phyloP scores from a whole-genome alignment of 805 yeast genomes.

The Kazachstania taianensis region DNA sequence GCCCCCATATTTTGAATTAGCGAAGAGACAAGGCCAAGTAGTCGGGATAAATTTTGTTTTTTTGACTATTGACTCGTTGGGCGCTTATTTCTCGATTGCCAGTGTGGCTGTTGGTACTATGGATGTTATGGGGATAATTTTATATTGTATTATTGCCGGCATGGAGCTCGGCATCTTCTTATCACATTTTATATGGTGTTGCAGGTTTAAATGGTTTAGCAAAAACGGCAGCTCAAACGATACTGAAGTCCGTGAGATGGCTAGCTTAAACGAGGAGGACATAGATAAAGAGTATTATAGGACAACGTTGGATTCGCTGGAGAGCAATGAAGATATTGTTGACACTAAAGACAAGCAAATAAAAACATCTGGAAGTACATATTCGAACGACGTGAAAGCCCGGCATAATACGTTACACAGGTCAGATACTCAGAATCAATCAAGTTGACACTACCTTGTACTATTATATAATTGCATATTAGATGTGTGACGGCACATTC shows the following conservation, averaged over 20 bases:
- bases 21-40: constrained; percentile 71
- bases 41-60: constrained; percentile 83
- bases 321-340: no score
- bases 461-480: no score
- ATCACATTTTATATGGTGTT: constrained; percentile 62
- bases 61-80: constrained; percentile 61
- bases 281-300: no score
- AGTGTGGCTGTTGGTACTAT: constrained; percentile 50
- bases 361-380: no score
- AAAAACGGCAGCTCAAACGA: constrained; percentile 1
- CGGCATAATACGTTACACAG: no score
- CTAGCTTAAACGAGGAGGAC: not conserved
- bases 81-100: constrained; percentile 69
- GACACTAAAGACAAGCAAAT: no score
- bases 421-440: no score
- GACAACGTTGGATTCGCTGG: no score
- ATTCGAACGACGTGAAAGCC: no score
- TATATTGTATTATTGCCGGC: constrained; percentile 62
- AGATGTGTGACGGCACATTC: no score
- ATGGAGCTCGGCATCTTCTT: constrained; percentile 69
- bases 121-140: constrained; percentile 67
- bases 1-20: constrained; percentile 82
- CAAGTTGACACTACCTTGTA: no score
- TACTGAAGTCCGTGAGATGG: not conserved
- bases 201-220: constrained; percentile 31